These are phyloP conservation scores for Phylloporus rhodoxanthus DNA, from an alignment of 768 basidiomycete species.

Conservation along the genomic window DNA sequence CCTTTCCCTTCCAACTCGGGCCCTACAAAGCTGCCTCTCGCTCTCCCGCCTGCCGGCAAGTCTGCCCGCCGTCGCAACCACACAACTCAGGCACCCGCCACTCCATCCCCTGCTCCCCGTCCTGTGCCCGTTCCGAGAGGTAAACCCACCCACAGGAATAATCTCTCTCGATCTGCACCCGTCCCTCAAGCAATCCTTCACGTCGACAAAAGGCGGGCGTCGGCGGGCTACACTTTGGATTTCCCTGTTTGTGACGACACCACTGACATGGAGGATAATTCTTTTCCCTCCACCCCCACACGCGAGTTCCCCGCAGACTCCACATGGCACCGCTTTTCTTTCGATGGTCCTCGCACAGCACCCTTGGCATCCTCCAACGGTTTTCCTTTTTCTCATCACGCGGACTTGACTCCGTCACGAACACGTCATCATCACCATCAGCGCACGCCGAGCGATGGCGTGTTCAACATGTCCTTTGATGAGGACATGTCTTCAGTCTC, in stretches of 20 bases:
- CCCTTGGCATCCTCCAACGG: conserved; percentile 36
- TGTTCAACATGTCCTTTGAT: conserved; percentile 73
- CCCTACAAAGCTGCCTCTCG: conserved; percentile 30
- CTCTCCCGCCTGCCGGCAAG: conserved; percentile 48
- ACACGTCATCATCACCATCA: conserved; percentile 39
- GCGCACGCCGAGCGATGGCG: conserved; percentile 64
- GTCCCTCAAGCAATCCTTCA: conserved; percentile 32
- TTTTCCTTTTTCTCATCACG: conserved; percentile 37
- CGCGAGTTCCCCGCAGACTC: conserved; percentile 32
- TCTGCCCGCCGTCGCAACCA: conserved; percentile 54
- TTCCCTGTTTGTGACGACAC: conserved; percentile 76
- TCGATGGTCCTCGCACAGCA: conserved; percentile 46
- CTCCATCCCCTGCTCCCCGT: conserved; percentile 36
- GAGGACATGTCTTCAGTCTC: conserved; percentile 48
- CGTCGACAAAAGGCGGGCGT: conserved; percentile 30
- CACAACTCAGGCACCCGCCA: conserved; percentile 24
- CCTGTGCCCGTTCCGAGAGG: conserved; percentile 47
- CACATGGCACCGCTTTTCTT: conserved; percentile 31
- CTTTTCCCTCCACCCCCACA: conserved; percentile 51
- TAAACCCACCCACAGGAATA: conserved; percentile 15
- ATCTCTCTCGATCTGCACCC: conserved; percentile 50
- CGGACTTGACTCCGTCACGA: conserved; percentile 33
- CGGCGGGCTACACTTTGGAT: conserved; percentile 27
- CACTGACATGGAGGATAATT: conserved; percentile 42
- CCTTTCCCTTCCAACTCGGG: conserved; percentile 23